Percentiles rank a stretch among this genome's conserved stretches.
Evolutionary conservation across 2,329 filamentous ascomycete species (phyloP).

Genomic region (Arthroderma sp.): DNA sequence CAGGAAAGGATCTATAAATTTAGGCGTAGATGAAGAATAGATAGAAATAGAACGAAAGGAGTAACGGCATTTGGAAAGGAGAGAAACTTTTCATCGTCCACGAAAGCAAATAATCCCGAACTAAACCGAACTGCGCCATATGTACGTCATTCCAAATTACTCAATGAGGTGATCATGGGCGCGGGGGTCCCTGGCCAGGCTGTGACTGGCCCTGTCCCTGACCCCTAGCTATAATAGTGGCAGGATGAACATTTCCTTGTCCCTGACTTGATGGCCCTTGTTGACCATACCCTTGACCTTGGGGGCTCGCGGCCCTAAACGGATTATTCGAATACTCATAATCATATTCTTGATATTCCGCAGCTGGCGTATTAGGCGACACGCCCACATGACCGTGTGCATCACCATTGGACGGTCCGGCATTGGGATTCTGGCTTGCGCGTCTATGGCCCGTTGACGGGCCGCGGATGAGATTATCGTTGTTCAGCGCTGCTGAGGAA

Average conservation of each 20-base stretch:
- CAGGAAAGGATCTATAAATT: not conserved
- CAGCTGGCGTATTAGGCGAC: constrained; percentile 11
- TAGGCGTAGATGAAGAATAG: not conserved
- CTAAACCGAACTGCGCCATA: not conserved
- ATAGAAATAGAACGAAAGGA: not conserved
- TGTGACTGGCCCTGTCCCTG: not conserved
- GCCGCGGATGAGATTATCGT: constrained; percentile 25
- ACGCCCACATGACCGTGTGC: not conserved
- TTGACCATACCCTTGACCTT: not conserved
- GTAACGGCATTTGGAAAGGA: not conserved
- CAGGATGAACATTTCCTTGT: not conserved
- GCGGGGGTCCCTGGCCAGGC: not conserved
- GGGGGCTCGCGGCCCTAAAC: not conserved
- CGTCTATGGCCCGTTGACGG: constrained; percentile 30
- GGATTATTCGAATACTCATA: not conserved
- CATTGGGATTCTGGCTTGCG: not conserved
- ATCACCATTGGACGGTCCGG: not conserved
- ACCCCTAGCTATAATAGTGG: not conserved
- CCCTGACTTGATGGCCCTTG: not conserved
- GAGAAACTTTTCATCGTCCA: not conserved
- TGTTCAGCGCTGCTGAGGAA: constrained; percentile 21
- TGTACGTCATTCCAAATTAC: not conserved
- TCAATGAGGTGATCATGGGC: not conserved
- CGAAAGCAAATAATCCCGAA: not conserved
- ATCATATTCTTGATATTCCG: constrained; percentile 11